Percentiles rank a stretch among this genome's conserved stretches.
These are phyloP conservation scores for Ophiostoma quercus DNA, from an alignment of 2,329 filamentous ascomycete genomes.

Conservation along the genomic window DNA sequence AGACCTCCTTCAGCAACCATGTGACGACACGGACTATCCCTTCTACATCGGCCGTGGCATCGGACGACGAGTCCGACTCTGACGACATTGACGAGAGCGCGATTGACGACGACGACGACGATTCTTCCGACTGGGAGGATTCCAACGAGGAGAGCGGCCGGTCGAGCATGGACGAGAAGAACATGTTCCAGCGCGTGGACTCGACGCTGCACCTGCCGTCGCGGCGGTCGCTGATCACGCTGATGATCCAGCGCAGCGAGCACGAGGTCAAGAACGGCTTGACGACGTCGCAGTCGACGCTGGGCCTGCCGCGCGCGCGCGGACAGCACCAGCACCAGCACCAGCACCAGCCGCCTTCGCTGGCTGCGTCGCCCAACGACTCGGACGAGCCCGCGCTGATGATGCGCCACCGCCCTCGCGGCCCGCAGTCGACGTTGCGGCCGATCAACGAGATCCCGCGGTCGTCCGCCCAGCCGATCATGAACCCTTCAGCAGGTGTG, in stretches of 20 bases:
- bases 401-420: slow-evolving; percentile 49
- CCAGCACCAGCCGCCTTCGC: slow-evolving; percentile 33
- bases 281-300: slow-evolving; percentile 60
- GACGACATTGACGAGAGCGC: slow-evolving; percentile 76
- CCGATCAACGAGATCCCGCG: slow-evolving; percentile 61
- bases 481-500: slow-evolving; percentile 60
- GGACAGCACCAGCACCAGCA: slow-evolving; percentile 14
- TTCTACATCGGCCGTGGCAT: slow-evolving; percentile 34
- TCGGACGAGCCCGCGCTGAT: slow-evolving; percentile 58
- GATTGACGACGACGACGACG: slow-evolving; percentile 73
- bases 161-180: slow-evolving; percentile 73
- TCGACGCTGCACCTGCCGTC: slow-evolving; percentile 81
- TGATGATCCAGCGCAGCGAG: slow-evolving; percentile 75
- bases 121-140: slow-evolving; percentile 58
- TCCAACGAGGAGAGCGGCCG: slow-evolving; percentile 73
- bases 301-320: slow-evolving; percentile 63
- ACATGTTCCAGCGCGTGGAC: slow-evolving; percentile 84
- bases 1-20: slow-evolving; percentile 74
- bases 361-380: slow-evolving; percentile 51
- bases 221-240: slow-evolving; percentile 80
- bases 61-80: slow-evolving; percentile 56
- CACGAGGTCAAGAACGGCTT: slow-evolving; percentile 65
- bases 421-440: slow-evolving; percentile 44
- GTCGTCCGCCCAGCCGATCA: slow-evolving; percentile 70
- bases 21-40: slow-evolving; percentile 62